A percentile compares a stretch with the other conserved stretches of the same genome.
phyloP scores from a whole-genome alignment of 2,329 filamentous ascomycete genomes.

The Mycosphaerelloides madeirae region DNA sequence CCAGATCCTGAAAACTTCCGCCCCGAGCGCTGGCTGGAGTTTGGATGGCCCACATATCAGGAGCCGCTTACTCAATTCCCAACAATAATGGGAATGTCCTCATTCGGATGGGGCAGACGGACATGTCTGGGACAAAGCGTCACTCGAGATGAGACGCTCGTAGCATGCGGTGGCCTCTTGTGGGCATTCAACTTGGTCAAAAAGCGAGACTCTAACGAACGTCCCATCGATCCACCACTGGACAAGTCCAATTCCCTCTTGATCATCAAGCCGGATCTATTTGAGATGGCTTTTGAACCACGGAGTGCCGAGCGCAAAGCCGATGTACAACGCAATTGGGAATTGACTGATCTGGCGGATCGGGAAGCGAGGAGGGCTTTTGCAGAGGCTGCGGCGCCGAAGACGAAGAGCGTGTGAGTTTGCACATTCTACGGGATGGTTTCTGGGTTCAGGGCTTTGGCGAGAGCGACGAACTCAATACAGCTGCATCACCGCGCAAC shows the following conservation, averaged over 20 bases:
- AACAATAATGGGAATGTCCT: slow-evolving; percentile 60
- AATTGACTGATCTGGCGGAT: slow-evolving; percentile 36
- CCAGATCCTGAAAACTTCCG: slow-evolving; percentile 13
- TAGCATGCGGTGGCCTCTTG: slow-evolving; percentile 48
- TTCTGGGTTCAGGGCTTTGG: not conserved
- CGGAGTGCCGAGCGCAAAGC: slow-evolving; percentile 40
- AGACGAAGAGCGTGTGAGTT: not conserved
- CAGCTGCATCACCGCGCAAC: not conserved
- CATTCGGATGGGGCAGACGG: slow-evolving; percentile 61
- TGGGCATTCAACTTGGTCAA: slow-evolving; percentile 46
- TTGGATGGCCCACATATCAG: slow-evolving; percentile 61
- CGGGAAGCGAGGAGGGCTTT: slow-evolving; percentile 34
- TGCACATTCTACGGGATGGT: not conserved
- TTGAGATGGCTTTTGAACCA: slow-evolving; percentile 52
- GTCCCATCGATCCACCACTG: slow-evolving; percentile 34
- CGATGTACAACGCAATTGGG: slow-evolving; percentile 39
- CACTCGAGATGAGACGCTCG: slow-evolving; percentile 56
- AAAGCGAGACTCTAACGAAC: slow-evolving; percentile 35
- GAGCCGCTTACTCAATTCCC: slow-evolving; percentile 60
- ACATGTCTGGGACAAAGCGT: slow-evolving; percentile 60
- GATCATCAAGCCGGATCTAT: slow-evolving; percentile 55
- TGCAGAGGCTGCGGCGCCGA: slow-evolving; percentile 6
- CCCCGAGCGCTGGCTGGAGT: slow-evolving; percentile 16
- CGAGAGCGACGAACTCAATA: not conserved
- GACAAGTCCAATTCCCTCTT: slow-evolving; percentile 52